A percentile compares a stretch with the other conserved stretches of the same genome.
These are phyloP conservation scores for Diaporthe sp. DNA, from an alignment of 2,329 filamentous ascomycete genomes.

Conservation along the genomic window DNA sequence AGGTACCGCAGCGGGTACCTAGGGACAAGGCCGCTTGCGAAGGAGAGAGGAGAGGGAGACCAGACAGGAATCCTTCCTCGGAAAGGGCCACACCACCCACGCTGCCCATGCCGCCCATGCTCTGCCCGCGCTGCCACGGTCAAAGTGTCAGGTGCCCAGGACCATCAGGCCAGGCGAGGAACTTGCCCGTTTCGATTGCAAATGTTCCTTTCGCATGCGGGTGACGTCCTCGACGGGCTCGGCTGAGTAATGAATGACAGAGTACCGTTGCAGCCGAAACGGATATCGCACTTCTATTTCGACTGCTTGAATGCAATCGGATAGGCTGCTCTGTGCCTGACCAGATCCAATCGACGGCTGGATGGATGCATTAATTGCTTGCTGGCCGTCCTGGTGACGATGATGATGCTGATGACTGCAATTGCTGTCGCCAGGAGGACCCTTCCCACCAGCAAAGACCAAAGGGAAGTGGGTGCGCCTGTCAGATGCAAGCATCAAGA, in stretches of 20 bases:
- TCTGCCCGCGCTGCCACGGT: background rate
- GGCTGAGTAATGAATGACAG: slow-evolving; percentile 32
- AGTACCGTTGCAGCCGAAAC: slow-evolving; percentile 23
- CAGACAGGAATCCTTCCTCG: slow-evolving; percentile 20
- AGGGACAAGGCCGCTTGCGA: slow-evolving; percentile 13
- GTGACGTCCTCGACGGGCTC: slow-evolving; percentile 28
- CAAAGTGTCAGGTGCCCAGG: slow-evolving; percentile 18
- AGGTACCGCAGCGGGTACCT: background rate
- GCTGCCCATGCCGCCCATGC: slow-evolving; percentile 4
- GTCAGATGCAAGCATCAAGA: slow-evolving; percentile 18
- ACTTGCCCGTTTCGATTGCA: slow-evolving; percentile 30
- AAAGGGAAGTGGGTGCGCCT: background rate
- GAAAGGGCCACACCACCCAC: slow-evolving; percentile 26
- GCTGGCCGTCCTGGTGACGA: background rate
- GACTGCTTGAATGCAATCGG: slow-evolving; percentile 7
- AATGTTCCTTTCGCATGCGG: slow-evolving; percentile 22
- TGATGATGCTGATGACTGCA: background rate
- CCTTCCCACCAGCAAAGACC: background rate
- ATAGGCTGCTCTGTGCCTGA: slow-evolving; percentile 15
- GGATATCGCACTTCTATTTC: slow-evolving; percentile 20
- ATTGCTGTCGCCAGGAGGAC: background rate
- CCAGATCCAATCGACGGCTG: background rate
- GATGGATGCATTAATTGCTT: background rate
- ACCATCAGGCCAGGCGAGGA: slow-evolving; percentile 19
- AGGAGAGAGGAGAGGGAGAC: background rate